phyloP scores from a whole-genome alignment of 2,329 filamentous ascomycete species.

The Coleophoma cylindrospora region DNA sequence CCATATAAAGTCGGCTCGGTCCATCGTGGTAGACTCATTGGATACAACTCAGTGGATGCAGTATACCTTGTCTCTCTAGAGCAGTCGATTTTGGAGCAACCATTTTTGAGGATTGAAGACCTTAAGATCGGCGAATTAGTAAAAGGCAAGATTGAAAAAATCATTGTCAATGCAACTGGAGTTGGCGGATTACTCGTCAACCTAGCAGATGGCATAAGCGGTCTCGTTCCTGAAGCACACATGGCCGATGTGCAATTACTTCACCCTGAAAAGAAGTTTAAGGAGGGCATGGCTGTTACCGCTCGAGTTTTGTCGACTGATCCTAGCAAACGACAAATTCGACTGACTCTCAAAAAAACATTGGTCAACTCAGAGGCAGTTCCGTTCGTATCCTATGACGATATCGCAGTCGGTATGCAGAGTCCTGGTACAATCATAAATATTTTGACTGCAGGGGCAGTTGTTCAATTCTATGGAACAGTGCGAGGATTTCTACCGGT shows the following conservation, averaged over 20 bases:
- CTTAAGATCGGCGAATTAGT: constrained; percentile 76
- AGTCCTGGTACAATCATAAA: constrained; percentile 84
- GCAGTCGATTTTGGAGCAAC: constrained; percentile 74
- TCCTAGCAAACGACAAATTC: constrained; percentile 68
- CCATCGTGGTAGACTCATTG: constrained; percentile 77
- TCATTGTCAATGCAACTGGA: constrained; percentile 74
- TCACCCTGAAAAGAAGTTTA: constrained; percentile 94
- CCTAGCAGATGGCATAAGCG: constrained; percentile 79
- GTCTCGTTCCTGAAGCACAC: constrained; percentile 84
- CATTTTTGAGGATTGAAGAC: constrained; percentile 89
- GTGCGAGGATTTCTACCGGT: constrained; percentile 86
- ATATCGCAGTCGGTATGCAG: constrained; percentile 69
- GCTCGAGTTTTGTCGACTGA: constrained; percentile 81
- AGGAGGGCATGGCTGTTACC: constrained; percentile 78
- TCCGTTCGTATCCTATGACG: constrained; percentile 74
- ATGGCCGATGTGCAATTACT: constrained; percentile 83
- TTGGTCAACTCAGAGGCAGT: constrained; percentile 82
- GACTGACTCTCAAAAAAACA: constrained; percentile 90
- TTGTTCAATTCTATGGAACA: constrained; percentile 86
- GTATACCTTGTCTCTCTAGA: constrained; percentile 83
- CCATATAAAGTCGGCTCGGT: constrained; percentile 72
- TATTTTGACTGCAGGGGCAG: constrained; percentile 71
- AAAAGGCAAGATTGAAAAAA: constrained; percentile 77
- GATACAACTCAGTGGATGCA: constrained; percentile 84
- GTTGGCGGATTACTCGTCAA: constrained; percentile 78